Evolutionary conservation across 2,329 filamentous ascomycete genomes (phyloP).

Genomic region (Fusarium citri): DNA sequence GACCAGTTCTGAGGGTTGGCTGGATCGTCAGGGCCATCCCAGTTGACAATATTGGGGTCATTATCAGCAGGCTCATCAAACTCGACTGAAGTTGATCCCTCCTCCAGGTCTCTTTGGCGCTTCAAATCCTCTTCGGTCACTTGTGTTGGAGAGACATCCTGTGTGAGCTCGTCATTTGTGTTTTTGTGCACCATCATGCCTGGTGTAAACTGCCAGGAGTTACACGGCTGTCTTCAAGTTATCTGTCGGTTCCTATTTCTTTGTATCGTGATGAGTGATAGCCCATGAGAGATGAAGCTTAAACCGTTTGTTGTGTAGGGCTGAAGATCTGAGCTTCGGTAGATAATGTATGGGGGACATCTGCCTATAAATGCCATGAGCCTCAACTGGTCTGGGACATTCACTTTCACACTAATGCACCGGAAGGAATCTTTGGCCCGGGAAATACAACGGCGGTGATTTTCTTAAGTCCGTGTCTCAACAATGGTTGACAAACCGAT

Average conservation of each 20-base stretch:
- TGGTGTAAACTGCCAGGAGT: background rate
- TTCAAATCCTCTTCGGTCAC: conserved; percentile 8
- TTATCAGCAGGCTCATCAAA: conserved; percentile 30
- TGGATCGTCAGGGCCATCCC: conserved; percentile 68
- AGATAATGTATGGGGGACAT: background rate
- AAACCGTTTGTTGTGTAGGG: background rate
- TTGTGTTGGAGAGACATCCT: conserved; percentile 10
- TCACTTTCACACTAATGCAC: conserved; percentile 14
- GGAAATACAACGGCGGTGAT: conserved; percentile 19
- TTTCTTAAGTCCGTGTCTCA: conserved; percentile 30
- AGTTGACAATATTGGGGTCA: conserved; percentile 61
- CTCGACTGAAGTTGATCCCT: conserved; percentile 37
- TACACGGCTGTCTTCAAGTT: background rate
- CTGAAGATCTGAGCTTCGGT: background rate
- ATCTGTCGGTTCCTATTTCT: background rate
- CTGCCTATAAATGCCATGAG: conserved; percentile 16
- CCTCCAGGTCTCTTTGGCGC: conserved; percentile 36
- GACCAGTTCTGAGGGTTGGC: conserved; percentile 72
- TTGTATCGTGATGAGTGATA: background rate
- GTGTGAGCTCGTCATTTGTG: conserved; percentile 22
- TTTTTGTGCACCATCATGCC: conserved; percentile 26
- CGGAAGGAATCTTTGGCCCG: background rate
- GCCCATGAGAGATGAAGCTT: background rate
- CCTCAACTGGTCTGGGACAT: background rate
- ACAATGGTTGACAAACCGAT: background rate